Percentiles rank a stretch among this genome's conserved stretches.
These are phyloP conservation scores for Aegilops longissima DNA, from an alignment of 176 grass and related monocot genomes.

Conservation along the genomic window DNA sequence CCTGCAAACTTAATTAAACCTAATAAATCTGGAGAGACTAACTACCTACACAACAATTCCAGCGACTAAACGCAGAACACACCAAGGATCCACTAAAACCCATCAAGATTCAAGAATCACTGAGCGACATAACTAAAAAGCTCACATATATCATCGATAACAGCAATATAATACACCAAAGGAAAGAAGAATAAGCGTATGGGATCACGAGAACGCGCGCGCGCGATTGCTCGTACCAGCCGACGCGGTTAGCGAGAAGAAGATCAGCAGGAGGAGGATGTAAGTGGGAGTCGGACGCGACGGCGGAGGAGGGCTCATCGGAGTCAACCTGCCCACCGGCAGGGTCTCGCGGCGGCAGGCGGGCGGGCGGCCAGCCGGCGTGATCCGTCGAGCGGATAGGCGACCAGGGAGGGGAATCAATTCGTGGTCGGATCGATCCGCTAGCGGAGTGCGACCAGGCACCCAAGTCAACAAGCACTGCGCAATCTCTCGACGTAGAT, in stretches of 20 bases:
- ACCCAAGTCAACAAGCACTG: slow-evolving; percentile 20
- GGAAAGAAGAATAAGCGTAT: not conserved
- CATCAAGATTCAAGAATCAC: not conserved
- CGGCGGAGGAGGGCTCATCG: slow-evolving; percentile 17
- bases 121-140: not conserved
- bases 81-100: slow-evolving; percentile 5
- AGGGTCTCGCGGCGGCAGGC: not conserved
- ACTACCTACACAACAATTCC: not conserved
- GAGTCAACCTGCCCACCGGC: not conserved
- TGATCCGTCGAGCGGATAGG: not conserved
- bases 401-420: not conserved
- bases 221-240: slow-evolving; percentile 36
- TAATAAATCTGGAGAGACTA: not conserved
- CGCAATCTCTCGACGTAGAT: too few relatives aligned
- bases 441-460: not conserved
- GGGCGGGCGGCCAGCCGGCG: not conserved
- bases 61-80: not conserved
- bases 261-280: not conserved
- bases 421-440: slow-evolving; percentile 6
- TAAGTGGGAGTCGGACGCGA: not conserved
- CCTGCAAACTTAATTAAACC: not conserved
- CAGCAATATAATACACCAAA: slow-evolving; percentile 1
- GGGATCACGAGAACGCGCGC: slow-evolving; percentile 3
- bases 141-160: too few relatives aligned
- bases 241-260: slow-evolving; percentile 19